These are phyloP conservation scores for Raphanus raphanistrum DNA, from an alignment of 345 rosid species.

Conservation along the genomic window DNA sequence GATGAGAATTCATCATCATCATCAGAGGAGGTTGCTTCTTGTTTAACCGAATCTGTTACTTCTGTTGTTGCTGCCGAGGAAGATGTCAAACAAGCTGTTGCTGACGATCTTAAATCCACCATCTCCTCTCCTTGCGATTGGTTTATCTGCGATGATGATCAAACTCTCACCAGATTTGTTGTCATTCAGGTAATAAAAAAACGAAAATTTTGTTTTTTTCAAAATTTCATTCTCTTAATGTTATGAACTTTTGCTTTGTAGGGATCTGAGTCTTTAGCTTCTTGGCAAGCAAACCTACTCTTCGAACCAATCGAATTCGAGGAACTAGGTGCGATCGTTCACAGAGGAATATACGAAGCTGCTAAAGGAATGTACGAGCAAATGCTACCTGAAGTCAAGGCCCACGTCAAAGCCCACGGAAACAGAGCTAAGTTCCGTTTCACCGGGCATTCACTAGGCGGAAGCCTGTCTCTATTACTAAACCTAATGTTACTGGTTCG, in stretches of 20 bases:
- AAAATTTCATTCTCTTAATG: not conserved
- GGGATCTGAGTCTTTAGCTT: constrained; percentile 86
- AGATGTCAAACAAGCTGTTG: constrained; percentile 95
- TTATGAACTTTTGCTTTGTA: constrained; percentile 26
- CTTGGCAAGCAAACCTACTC: constrained; percentile 88
- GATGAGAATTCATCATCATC: constrained; percentile 23
- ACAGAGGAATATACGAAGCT: constrained; percentile 90
- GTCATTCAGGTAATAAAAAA: constrained; percentile 69
- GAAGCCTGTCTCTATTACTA: constrained; percentile 73
- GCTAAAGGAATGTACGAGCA: constrained; percentile 93
- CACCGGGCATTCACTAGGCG: constrained; percentile 89
- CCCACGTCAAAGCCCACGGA: constrained; percentile 57
- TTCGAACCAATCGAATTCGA: constrained; percentile 83
- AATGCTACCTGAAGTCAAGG: constrained; percentile 73
- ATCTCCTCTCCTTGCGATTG: constrained; percentile 89
- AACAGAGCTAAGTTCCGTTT: constrained; percentile 61
- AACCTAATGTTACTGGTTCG: constrained; percentile 75
- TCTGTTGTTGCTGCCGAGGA: constrained; percentile 96
- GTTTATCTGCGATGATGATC: constrained; percentile 92
- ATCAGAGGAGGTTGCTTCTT: constrained; percentile 59
- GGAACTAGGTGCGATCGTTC: constrained; percentile 73
- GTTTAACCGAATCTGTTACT: constrained; percentile 79
- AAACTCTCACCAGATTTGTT: constrained; percentile 67
- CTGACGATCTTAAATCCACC: constrained; percentile 76
- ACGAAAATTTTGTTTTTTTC: not conserved